Percentiles rank a stretch among this genome's conserved stretches.
Conservation (phyloP, 352 stramenopile species). For the Phytophthora tentaculata region DNA sequence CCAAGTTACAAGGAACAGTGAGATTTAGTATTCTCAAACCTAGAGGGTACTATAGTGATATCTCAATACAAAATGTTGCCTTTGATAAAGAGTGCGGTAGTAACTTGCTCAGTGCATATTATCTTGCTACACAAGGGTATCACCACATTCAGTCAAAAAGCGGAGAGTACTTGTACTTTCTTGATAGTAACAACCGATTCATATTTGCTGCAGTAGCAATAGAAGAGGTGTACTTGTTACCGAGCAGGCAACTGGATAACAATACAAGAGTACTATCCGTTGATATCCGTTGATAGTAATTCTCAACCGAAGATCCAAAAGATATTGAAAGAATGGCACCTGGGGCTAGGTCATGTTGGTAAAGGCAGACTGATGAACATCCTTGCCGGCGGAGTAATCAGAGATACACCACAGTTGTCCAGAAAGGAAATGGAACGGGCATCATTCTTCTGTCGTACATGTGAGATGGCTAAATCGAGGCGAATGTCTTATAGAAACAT, state of each 20-base stretch:
- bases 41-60: conserved; percentile 7
- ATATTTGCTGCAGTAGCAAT: conserved; percentile 11
- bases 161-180: conserved; percentile 2
- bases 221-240: conserved; percentile 1
- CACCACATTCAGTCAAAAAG: conserved; percentile 3
- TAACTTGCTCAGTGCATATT: conserved; percentile 10
- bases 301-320: neutral
- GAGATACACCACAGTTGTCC: neutral
- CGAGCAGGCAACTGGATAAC: neutral
- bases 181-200: neutral
- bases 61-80: conserved; percentile 22
- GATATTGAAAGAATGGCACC: conserved; percentile 14
- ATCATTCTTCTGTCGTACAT: neutral
- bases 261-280: neutral
- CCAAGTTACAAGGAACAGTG: conserved; percentile 11
- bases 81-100: conserved; percentile 3
- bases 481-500: conserved; percentile 11
- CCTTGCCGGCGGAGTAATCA: neutral
- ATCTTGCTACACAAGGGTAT: conserved; percentile 1
- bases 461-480: neutral
- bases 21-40: conserved; percentile 17
- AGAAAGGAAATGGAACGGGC: neutral
- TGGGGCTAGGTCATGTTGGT: conserved; percentile 12
- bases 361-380: neutral
- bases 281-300: too few relatives aligned